phyloP scores from a whole-genome alignment of 768 basidiomycete genomes.

The Boletellus sp. region DNA sequence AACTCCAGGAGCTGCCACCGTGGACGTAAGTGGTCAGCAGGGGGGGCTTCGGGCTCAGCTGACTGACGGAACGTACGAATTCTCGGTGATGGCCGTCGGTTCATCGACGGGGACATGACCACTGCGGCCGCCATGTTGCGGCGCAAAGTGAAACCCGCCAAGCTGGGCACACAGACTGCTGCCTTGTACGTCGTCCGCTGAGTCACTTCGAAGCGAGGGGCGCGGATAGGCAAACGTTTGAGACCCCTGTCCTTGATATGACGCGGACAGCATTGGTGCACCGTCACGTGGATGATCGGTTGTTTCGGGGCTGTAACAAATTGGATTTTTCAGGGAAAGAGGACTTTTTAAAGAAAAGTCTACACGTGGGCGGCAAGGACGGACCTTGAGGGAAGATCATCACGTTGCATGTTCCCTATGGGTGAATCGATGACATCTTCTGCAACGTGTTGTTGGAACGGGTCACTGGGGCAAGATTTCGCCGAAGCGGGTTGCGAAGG shows the following conservation, averaged over 20 bases:
- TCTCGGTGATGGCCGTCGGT: conserved; percentile 27
- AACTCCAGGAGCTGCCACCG: conserved; percentile 24
- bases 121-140: conserved; percentile 8
- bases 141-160: conserved; percentile 25
- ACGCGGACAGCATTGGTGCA: conserved; percentile 11
- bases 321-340: conserved; percentile 15
- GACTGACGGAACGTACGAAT: conserved; percentile 19
- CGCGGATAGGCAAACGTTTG: conserved; percentile 9
- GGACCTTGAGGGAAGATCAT: conserved; percentile 34
- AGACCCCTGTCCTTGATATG: conserved; percentile 23
- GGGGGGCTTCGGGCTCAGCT: conserved; percentile 7
- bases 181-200: conserved; percentile 25
- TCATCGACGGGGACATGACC: conserved; percentile 18
- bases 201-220: conserved; percentile 8
- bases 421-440: conserved; percentile 29
- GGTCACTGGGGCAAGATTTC: conserved; percentile 28
- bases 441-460: conserved; percentile 24
- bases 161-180: conserved; percentile 21
- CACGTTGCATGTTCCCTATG: conserved; percentile 27
- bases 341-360: conserved; percentile 3
- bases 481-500: conserved; percentile 20
- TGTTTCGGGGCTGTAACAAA: conserved; percentile 14
- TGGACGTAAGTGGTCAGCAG: conserved; percentile 19
- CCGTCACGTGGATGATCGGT: conserved; percentile 24
- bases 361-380: conserved; percentile 28